These are phyloP conservation scores for Candida vaughaniae DNA, from an alignment of 805 yeast genomes.

Conservation along the genomic window DNA sequence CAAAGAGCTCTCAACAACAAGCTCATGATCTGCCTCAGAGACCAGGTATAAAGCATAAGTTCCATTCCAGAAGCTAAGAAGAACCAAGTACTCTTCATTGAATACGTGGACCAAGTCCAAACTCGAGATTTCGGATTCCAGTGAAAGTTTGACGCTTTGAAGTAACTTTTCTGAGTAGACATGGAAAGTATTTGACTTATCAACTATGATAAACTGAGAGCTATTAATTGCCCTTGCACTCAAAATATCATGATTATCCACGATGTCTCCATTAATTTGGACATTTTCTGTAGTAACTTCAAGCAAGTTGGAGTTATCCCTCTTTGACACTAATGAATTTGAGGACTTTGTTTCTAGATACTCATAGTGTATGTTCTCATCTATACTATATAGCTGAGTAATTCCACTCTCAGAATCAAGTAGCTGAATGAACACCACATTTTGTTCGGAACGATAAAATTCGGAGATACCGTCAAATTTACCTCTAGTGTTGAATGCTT, in stretches of 20 bases:
- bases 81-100: conserved; percentile 7
- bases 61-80: conserved; percentile 19
- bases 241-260: not conserved
- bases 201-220: conserved; percentile 5
- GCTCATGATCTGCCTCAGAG: conserved; percentile 4
- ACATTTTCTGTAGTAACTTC: conserved; percentile 1
- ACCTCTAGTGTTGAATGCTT: conserved; percentile 1
- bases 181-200: conserved; percentile 6
- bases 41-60: conserved; percentile 10
- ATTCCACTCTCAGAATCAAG: not conserved
- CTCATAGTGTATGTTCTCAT: not conserved
- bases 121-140: conserved; percentile 10
- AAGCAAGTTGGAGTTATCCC: not conserved
- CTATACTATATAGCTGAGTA: conserved; percentile 2
- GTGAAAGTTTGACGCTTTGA: conserved; percentile 3
- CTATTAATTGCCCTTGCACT: conserved; percentile 5
- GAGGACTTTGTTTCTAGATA: conserved; percentile 4
- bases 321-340: not conserved
- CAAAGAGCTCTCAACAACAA: not conserved
- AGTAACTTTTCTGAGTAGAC: conserved; percentile 4
- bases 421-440: not conserved
- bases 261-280: not conserved
- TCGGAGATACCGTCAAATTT: conserved; percentile 1
- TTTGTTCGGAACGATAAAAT: not conserved
- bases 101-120: conserved; percentile 10